Base-by-base conservation (phyloP, 2,329 filamentous ascomycete species). In the Lasiodiplodia theobromae region DNA sequence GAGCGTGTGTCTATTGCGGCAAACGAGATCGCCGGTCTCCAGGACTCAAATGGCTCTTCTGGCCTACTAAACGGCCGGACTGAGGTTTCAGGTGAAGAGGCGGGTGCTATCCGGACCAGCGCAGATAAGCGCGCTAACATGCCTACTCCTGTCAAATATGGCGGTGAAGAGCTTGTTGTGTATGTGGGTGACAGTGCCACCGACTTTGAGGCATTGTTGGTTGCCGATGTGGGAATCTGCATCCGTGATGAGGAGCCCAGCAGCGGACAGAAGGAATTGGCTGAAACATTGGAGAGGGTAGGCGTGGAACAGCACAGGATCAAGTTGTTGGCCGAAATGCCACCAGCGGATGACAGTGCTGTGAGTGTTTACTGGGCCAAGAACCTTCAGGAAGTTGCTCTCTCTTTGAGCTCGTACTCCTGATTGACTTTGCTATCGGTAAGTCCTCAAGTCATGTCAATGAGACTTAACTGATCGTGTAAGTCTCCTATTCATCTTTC, bases 101-200 rank as follows among this genome's bases (percentile, higher is more conserved):
- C 25, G 3, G 34, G 31, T 4, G 71, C 67, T 38, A 74, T 81
- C 31, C 73, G 77, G 5, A 83, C 82, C 1, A 82, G 79, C 52
- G 71, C 67, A 12, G 82, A 84, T 64, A 85, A 85, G 69, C 47
- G 81, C 5, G 54, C 68, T 4, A 71, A 72, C 5, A 66, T 83
- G 52, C 58, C 67, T 16, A 70, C 72, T 11, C 51, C 57, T 0
- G 57, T 73, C 37, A 71, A 71, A 28, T 66, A 65, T 37, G 34
- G 40, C 2, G 68, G 49, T 8, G 52, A 60, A 2, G 47, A 64
- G 11, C 60, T 74, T 3, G 73, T 78, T 1, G 73, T 85, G 6
- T 85, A 85, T 69, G 73, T 85, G 12, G 84, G 84, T 10, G 84
- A 86, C 69, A 83, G 82, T 14, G 75, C 78, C 57, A 84, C 82